Evolutionary conservation across 768 basidiomycete genomes (phyloP), one percentile per base, ranked within the genome.

Genomic region (Kwoniella sp.): DNA sequence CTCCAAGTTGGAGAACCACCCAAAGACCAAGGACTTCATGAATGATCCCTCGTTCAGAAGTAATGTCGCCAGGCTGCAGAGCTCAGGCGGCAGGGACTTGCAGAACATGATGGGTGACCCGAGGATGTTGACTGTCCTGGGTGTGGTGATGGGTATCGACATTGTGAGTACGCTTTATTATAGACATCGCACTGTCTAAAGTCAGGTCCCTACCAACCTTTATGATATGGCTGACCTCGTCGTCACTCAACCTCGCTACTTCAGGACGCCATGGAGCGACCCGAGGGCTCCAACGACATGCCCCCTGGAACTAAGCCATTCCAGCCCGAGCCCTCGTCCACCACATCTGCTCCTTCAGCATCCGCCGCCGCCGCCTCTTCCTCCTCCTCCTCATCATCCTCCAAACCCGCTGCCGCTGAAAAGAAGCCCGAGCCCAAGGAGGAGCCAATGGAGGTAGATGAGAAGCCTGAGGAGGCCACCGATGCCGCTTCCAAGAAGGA

Each of bases 101-200:
- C 67, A 66, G 31, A 87, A 86, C 51, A 85, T 87, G 73, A 79
- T 90, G 71, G 83, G 86, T 66, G 94, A 97, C 81, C 87, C 94
- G 37, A 87, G 94, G 64, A 93, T 96, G 92, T 91, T 80, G 66
- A 80, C 80, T 76, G 93, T 93, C 17, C 84, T 97, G 50, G 94
- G 94, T 65, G 94, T 88, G 12, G 85, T 92, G 62, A 92, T 97
- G 90, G 92, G 92, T 34, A 85, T 97, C 71, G 92, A 97, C 82
- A 86, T 97, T 82, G 79, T 80, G 63, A 68, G 79, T 68, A 31
- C 4, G 50, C 9, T n/a, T n/a, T n/a, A n/a, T n/a, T n/a, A n/a
- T n/a, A n/a, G n/a, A n/a, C n/a, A n/a, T n/a, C n/a, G n/a, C n/a
- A n/a, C n/a, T n/a, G n/a, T n/a, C n/a, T n/a, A n/a, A n/a, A n/a